Evolutionary conservation across 352 stramenopile species (phyloP), one percentile per base, ranked within the genome.

Genomic region (Phytophthora pseudosyringae): DNA sequence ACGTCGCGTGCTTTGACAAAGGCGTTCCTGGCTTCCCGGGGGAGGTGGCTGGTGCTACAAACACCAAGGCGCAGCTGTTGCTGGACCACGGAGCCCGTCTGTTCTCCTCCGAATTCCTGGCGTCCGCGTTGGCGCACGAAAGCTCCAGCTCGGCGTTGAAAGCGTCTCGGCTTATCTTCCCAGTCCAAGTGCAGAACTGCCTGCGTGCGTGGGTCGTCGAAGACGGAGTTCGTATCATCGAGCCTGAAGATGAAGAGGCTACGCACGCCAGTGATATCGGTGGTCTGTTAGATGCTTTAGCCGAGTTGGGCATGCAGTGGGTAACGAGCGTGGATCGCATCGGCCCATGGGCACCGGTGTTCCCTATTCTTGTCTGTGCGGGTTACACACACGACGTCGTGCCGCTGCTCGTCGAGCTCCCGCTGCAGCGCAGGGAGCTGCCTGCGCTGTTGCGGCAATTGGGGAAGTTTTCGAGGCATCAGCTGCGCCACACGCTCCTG

Each of bases 381-480:
- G 67, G 67, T 11, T 75, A 71, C 44, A 45, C 43, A 6, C 53
- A 51, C 32, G 67, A 75, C 2, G 8, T 64, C 4, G 39, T 71
- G 18, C 61, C 67, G 10, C 51, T 75, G 1, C 61, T 75, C 0
- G 31, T 75, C 13, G 41, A 52, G 32, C 45, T 71, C 2, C 55
- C 55, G 11, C 18, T 75, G 5, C 41, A 33, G 2, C 43, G 41
- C 5, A 12, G 5, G 10, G 40, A 38, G 3, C 4, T 69, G 9
- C 43, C 41, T 11, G 4, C 4, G 1, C 18, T 67, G 4, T 15
- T 74, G 11, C 31, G 43, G 16, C 48, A 58, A 11, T 32, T 74
- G 1, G 48, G 67, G 26, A 66, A 65, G 49, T 67, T 64, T 44
- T 13, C 51, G n/a, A 43, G 29, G 2, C 32, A 48, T 11, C 46